phyloP scores from a whole-genome alignment of 2,329 filamentous ascomycete species.

The Polychaeton citri region DNA sequence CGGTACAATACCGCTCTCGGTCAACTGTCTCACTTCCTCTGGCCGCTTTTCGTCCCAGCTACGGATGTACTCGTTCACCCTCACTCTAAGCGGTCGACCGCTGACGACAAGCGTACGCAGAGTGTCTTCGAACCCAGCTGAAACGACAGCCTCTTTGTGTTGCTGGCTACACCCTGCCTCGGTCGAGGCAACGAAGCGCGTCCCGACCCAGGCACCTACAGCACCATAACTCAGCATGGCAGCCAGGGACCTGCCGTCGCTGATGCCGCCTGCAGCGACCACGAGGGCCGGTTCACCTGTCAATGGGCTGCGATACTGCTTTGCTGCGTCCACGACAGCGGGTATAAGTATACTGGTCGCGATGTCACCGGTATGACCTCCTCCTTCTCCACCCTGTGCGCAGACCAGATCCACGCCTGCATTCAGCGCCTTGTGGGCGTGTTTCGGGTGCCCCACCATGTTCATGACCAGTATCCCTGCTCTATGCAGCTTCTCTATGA shows the following conservation, averaged over 20 bases:
- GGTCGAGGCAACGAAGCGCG: constrained; percentile 69
- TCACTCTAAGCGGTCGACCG: constrained; percentile 67
- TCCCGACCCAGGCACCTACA: constrained; percentile 84
- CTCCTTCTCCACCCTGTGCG: constrained; percentile 84
- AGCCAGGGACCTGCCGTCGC: constrained; percentile 68
- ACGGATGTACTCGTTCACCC: constrained; percentile 70
- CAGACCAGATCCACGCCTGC: constrained; percentile 84
- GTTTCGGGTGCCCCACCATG: constrained; percentile 88
- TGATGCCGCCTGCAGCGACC: constrained; percentile 78
- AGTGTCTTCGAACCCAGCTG: constrained; percentile 68
- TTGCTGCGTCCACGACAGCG: constrained; percentile 71
- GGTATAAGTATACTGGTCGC: constrained; percentile 79
- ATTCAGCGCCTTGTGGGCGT: constrained; percentile 77
- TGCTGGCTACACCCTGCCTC: constrained; percentile 70
- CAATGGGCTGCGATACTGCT: constrained; percentile 55
- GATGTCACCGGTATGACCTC: constrained; percentile 82
- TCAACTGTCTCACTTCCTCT: constrained; percentile 61
- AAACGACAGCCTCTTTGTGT: constrained; percentile 76
- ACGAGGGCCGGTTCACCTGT: constrained; percentile 62
- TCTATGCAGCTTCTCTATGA: constrained; percentile 64
- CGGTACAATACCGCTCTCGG: constrained; percentile 64
- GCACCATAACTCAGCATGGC: constrained; percentile 79
- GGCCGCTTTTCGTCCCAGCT: constrained; percentile 63
- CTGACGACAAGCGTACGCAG: constrained; percentile 69
- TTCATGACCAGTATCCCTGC: constrained; percentile 85